Conservation (phyloP, 2,329 filamentous ascomycete species). For the Harringtonia lauricola region DNA sequence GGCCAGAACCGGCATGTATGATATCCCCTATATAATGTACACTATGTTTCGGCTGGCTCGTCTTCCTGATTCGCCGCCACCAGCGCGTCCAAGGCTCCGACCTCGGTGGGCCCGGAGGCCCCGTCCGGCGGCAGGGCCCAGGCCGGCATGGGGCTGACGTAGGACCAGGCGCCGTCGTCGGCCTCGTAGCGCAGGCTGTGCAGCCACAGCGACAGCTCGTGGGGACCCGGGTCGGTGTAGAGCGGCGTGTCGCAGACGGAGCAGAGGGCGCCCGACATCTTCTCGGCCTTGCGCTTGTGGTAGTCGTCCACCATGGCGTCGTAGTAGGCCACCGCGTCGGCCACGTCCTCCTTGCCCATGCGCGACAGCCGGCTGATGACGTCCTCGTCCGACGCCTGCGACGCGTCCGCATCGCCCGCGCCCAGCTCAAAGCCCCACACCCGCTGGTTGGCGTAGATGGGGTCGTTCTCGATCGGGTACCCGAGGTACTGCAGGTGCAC, state of each 20-base stretch:
- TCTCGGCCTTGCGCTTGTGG: constrained; percentile 83
- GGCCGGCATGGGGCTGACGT: constrained; percentile 68
- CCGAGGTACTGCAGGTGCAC: constrained; percentile 93
- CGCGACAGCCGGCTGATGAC: constrained; percentile 74
- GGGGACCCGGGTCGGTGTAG: constrained; percentile 82
- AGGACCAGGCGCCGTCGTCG: constrained; percentile 72
- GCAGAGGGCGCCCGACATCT: constrained; percentile 78
- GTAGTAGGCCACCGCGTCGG: constrained; percentile 84
- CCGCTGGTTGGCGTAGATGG: constrained; percentile 88
- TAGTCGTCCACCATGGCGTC: constrained; percentile 89
- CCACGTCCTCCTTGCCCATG: constrained; percentile 92
- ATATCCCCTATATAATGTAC: too few relatives aligned
- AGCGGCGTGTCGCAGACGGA: constrained; percentile 74
- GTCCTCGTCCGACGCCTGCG: constrained; percentile 70
- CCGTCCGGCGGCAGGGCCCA: constrained; percentile 81
- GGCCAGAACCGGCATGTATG: neutral
- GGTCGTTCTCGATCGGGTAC: constrained; percentile 92
- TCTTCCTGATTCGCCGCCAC: too few relatives aligned
- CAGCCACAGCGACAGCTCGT: constrained; percentile 88
- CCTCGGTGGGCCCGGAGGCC: constrained; percentile 57
- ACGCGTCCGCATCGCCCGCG: constrained; percentile 50
- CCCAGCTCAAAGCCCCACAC: constrained; percentile 83
- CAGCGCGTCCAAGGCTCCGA: constrained; percentile 41
- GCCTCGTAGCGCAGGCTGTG: constrained; percentile 89
- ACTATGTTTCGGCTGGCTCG: too few relatives aligned